phyloP scores from a whole-genome alignment of 2,329 filamentous ascomycete genomes.

The Clarireedia hainanense region DNA sequence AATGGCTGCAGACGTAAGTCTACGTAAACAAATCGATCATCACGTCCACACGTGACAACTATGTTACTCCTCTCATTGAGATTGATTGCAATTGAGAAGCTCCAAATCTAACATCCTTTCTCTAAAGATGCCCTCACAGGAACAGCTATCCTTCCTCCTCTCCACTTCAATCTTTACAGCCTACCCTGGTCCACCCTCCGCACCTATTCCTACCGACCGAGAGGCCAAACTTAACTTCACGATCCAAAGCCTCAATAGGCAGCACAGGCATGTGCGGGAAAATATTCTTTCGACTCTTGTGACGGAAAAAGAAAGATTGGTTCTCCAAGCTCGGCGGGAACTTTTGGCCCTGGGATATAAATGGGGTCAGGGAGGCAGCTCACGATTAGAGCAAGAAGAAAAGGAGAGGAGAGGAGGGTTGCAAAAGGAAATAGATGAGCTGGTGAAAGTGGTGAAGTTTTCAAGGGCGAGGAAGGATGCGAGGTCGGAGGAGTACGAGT shows the following conservation, averaged over 20 bases:
- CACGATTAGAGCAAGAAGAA: neutral
- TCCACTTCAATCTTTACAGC: constrained; percentile 22
- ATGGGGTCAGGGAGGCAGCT: too few relatives aligned
- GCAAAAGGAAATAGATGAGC: neutral
- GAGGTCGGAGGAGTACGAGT: neutral
- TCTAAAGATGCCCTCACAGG: neutral
- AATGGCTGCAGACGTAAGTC: neutral
- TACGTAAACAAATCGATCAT: neutral
- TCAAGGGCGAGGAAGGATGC: neutral
- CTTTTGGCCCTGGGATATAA: neutral
- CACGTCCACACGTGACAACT: constrained; percentile 1
- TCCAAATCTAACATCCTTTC: too few relatives aligned
- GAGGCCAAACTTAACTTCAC: constrained; percentile 6
- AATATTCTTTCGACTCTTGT: constrained; percentile 17
- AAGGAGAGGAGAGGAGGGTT: neutral
- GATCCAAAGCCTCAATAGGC: constrained; percentile 14
- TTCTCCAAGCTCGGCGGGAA: neutral
- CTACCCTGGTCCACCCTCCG: constrained; percentile 15
- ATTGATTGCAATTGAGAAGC: too few relatives aligned
- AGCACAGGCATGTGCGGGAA: constrained; percentile 19
- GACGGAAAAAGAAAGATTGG: constrained; percentile 6
- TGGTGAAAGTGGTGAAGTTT: neutral
- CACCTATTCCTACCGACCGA: neutral
- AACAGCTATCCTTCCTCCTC: constrained; percentile 3
- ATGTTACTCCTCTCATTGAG: neutral